These are phyloP conservation scores for Pichia cabralensis DNA, from an alignment of 805 yeast species.

Conservation along the genomic window DNA sequence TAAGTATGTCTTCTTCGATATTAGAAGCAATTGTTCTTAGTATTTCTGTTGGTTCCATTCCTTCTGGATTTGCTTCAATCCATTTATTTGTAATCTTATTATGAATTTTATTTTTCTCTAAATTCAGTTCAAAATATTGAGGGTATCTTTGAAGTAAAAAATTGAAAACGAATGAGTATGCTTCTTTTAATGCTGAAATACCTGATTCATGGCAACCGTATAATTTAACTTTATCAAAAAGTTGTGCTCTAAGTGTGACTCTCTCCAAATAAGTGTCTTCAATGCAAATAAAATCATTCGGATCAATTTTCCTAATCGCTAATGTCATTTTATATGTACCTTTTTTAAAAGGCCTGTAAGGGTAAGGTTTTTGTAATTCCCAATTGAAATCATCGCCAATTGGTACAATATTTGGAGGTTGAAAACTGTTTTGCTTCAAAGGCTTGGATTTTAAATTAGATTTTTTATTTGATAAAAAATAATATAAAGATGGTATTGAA, in stretches of 20 bases:
- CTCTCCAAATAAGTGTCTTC: constrained; percentile 48
- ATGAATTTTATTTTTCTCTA: constrained; percentile 16
- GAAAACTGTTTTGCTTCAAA: not conserved
- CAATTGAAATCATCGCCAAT: constrained; percentile 33
- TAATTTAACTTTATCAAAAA: constrained; percentile 3
- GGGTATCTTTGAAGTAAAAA: constrained; percentile 44
- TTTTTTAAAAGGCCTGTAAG: constrained; percentile 38
- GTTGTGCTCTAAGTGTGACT: constrained; percentile 30
- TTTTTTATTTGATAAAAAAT: not conserved
- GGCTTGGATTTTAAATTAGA: not conserved
- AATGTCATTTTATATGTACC: constrained; percentile 49
- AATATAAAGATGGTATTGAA: not conserved
- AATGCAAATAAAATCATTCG: constrained; percentile 49
- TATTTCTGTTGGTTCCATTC: constrained; percentile 10
- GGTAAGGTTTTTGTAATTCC: constrained; percentile 32
- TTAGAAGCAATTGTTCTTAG: constrained; percentile 16
- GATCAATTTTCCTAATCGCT: constrained; percentile 41
- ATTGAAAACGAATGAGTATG: constrained; percentile 10
- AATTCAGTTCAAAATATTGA: constrained; percentile 30
- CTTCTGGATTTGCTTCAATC: constrained; percentile 25
- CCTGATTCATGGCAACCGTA: constrained; percentile 20
- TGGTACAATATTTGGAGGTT: constrained; percentile 20
- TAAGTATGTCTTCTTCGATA: constrained; percentile 55
- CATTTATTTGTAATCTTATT: constrained; percentile 34
- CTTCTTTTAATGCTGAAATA: constrained; percentile 33